phyloP scores from a whole-genome alignment of 2,329 filamentous ascomycete species.

The Beauveria pseudobassiana region DNA sequence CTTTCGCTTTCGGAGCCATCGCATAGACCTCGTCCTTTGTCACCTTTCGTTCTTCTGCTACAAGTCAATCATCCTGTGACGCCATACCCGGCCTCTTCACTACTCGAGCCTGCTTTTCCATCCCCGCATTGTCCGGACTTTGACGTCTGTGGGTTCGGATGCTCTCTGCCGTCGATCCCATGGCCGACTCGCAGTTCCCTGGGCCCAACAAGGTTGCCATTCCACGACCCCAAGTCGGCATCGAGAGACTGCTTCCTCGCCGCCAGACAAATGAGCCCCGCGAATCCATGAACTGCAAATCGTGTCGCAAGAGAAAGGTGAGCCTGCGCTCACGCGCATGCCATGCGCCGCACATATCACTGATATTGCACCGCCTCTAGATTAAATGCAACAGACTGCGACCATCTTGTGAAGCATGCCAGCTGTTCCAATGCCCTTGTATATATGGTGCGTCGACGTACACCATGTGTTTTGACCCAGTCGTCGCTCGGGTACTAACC shows the following conservation, averaged over 20 bases:
- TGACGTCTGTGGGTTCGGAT: neutral
- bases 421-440: constrained; percentile 81
- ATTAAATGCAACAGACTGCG: constrained; percentile 87
- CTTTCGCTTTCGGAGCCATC: neutral
- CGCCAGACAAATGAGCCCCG: constrained; percentile 67
- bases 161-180: constrained; percentile 6
- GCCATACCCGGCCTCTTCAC: neutral
- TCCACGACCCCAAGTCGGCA: constrained; percentile 71
- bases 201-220: constrained; percentile 46
- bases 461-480: neutral
- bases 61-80: neutral
- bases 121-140: neutral
- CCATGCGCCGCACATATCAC: neutral
- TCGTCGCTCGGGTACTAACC: neutral
- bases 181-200: constrained; percentile 25
- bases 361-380: constrained; percentile 35
- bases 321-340: constrained; percentile 17
- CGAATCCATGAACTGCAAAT: constrained; percentile 95
- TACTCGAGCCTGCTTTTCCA: neutral
- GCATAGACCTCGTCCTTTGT: neutral
- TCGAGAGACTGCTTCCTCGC: constrained; percentile 67
- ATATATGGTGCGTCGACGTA: constrained; percentile 62
- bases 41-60: neutral
- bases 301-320: constrained; percentile 87
- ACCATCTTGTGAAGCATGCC: constrained; percentile 81